Conservation (phyloP, 1,139 yeast genomes). For the Hemisphaericaspora subhashii region DNA sequence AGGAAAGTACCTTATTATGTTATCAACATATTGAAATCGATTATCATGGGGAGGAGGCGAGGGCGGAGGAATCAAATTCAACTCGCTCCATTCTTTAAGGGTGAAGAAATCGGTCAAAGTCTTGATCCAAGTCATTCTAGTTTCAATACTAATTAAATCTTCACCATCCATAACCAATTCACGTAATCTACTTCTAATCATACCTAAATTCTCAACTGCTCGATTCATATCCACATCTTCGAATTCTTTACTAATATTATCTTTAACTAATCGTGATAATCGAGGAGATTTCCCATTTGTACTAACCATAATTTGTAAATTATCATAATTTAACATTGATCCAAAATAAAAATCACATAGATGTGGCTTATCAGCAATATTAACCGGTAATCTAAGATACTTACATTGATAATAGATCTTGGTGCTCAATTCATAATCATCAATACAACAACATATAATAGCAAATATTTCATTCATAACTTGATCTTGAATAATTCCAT, state of each 20-base stretch:
- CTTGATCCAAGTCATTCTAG: slow-evolving; percentile 74
- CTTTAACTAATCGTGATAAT: slow-evolving; percentile 65
- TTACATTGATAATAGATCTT: slow-evolving; percentile 63
- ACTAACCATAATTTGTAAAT: slow-evolving; percentile 77
- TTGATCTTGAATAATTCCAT: slow-evolving; percentile 31
- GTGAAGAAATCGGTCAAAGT: slow-evolving; percentile 60
- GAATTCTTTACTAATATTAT: slow-evolving; percentile 49
- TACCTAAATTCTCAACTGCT: slow-evolving; percentile 67
- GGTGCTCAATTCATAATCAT: slow-evolving; percentile 63
- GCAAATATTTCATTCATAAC: slow-evolving; percentile 49
- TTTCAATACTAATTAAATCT: slow-evolving; percentile 53
- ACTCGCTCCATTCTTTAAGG: slow-evolving; percentile 59
- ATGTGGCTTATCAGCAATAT: slow-evolving; percentile 82
- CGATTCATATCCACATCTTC: slow-evolving; percentile 43
- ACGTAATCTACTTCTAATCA: slow-evolving; percentile 55
- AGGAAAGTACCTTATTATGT: slow-evolving; percentile 38
- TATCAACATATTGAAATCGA: slow-evolving; percentile 22
- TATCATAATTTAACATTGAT: slow-evolving; percentile 73
- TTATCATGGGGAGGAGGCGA: slow-evolving; percentile 15
- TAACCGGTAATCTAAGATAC: slow-evolving; percentile 58
- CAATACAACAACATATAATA: slow-evolving; percentile 73
- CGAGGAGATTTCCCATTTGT: slow-evolving; percentile 85
- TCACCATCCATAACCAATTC: slow-evolving; percentile 40
- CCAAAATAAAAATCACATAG: slow-evolving; percentile 88
- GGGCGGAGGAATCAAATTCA: slow-evolving; percentile 23